A percentile compares a stretch with the other conserved stretches of the same genome.
These are phyloP conservation scores for Heteromeles arbutifolia DNA, from an alignment of 306 rosid species.

Conservation along the genomic window DNA sequence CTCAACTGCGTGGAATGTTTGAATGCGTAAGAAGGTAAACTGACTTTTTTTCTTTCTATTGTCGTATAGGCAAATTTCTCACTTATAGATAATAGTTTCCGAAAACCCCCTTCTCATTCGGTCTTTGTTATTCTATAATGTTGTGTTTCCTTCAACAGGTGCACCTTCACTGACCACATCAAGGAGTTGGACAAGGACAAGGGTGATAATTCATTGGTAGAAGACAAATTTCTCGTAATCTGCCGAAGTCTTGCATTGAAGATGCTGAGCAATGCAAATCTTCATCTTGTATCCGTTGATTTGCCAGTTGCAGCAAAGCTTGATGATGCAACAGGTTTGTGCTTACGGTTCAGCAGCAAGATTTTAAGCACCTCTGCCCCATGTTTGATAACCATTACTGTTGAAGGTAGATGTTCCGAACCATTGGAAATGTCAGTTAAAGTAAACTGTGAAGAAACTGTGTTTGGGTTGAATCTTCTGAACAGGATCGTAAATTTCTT, in stretches of 20 bases:
- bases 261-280: constrained; percentile 78
- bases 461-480: constrained; percentile 83
- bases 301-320: constrained; percentile 71
- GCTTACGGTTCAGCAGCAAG: constrained; percentile 80
- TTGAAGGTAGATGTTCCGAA: constrained; percentile 83
- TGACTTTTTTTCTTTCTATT: neutral
- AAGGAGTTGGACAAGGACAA: constrained; percentile 50
- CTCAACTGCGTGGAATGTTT: constrained; percentile 88
- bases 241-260: constrained; percentile 66
- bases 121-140: constrained; percentile 20
- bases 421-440: constrained; percentile 59
- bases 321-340: constrained; percentile 83
- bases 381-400: constrained; percentile 65
- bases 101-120: neutral
- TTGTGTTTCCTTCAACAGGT: constrained; percentile 43
- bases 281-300: constrained; percentile 74
- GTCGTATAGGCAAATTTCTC: neutral
- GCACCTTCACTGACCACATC: constrained; percentile 71
- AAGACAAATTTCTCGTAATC: constrained; percentile 73
- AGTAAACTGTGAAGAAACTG: constrained; percentile 94
- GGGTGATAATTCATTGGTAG: constrained; percentile 29
- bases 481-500: constrained; percentile 75
- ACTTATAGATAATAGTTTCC: neutral
- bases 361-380: constrained; percentile 66
- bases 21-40: constrained; percentile 83